Base-by-base conservation (phyloP, 768 basidiomycete species). In the Neoboletus subvelutipes region DNA sequence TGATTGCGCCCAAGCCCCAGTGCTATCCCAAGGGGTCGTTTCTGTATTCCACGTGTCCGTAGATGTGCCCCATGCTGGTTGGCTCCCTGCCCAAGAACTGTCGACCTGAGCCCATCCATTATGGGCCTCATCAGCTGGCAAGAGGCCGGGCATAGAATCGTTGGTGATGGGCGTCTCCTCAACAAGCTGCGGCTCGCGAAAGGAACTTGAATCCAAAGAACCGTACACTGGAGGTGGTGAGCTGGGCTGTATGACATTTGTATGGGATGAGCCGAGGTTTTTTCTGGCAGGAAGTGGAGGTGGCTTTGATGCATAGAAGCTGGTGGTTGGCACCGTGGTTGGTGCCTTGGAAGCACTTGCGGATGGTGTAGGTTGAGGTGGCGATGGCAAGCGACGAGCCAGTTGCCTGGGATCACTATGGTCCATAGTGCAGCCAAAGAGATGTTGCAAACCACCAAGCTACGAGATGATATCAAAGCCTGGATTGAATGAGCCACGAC, bases 181-280 rank as follows among this genome's bases (percentile, higher is more conserved):
- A 3, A 85, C 76, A 12, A 83, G 73, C 64, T 85, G 82, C 1
- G 84, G 83, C 66, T 86, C 83, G 28, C 83, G 79, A 67, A 77
- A 84, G 20, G 63, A 60, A 41, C 55, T 69, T 54, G 43, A 50
- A 26, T 66, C 71, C 36, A 55, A 26, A 33, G 65, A 17, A 13
- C 56, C 55, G 34, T 74, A 74, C 2, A 39, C 54, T 28, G 71
- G 71, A 8, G 71, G 73, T 8, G 69, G 64, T 0, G 70, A 60
- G n/a, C 29, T 57, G 10, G 70, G 54, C 40, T 70, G 72, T 26
- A 64, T 36, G 60, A 75, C 72, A 49, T 69, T 66, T 43, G 77
- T 77, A 50, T 74, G 65, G 15, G 75, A 51, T 2, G 77, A 76
- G 18, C 78, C 78, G 20, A 66, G 41, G 57, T 59, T 64, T 51